Evolutionary conservation across 768 basidiomycete genomes (phyloP), one percentile per base, ranked within the genome.

Genomic region (Ramaria sp.): DNA sequence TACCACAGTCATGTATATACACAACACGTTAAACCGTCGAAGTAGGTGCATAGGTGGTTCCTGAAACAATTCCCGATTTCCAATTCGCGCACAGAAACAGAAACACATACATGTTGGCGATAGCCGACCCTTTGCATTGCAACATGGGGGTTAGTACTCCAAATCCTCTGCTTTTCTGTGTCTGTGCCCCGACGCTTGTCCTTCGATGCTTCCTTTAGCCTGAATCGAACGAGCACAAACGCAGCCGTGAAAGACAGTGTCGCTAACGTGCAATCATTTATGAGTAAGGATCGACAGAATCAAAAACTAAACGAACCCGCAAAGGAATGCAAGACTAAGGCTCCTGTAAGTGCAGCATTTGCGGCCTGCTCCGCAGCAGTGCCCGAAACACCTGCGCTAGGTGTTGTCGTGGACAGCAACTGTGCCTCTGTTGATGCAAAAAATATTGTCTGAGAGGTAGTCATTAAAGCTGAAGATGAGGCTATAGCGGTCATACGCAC

Each of bases 351-450:
- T 16, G 68, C 65, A 13, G 77, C 72, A 53, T 78, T 80, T 13
- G 76, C 42, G 51, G 58, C 38, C 42, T 58, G 28, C 48, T 41
- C 56, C 3, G 38, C 39, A 27, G 25, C 41, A 41, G 38, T 50
- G 39, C 32, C 34, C 1, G 7, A 25, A n/a, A n/a, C 58, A 13
- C 63, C 59, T 25, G 39, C 49, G 10, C 20, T 47, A 0, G 73
- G 73, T 5, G 70, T 69, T 0, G 76, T 75, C 15, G 70, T 66
- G 24, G 71, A 70, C 7, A 82, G 65, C 62, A 81, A 66, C 22
- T 73, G 75, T 0, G 77, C 74, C 62, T 81, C 79, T 18, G 72
- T 76, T 0, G 79, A 74, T 1, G 79, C 81, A 52, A 82, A 81
- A 63, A 82, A 82, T 0, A 79, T 82, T 0, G 79, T 78, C 79